Conservation (phyloP, 1,139 yeast species). For the Diutina siamensis region DNA sequence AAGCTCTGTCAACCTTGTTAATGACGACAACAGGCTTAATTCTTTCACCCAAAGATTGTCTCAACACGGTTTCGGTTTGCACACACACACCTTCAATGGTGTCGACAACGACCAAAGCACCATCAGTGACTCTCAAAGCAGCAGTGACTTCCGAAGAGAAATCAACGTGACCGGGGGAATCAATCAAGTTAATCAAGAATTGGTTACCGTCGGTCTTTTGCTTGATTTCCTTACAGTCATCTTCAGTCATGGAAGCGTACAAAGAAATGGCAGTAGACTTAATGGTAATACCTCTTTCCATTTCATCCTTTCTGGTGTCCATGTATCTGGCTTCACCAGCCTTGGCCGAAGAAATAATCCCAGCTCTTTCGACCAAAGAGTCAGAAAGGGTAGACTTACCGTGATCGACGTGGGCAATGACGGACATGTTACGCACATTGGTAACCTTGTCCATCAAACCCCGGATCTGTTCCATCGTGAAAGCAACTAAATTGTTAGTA, state of each 20-base stretch:
- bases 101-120: constrained; percentile 99
- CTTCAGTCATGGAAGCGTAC: constrained; percentile 81
- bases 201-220: constrained; percentile 93
- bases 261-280: constrained; percentile 98
- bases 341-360: constrained; percentile 98
- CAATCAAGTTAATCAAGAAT: constrained; percentile 96
- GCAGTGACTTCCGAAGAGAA: constrained; percentile 99
- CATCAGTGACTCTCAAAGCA: constrained; percentile 99
- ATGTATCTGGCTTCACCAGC: constrained; percentile 99
- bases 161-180: constrained; percentile 99
- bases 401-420: constrained; percentile 99
- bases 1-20: constrained; percentile 99
- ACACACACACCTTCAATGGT: constrained; percentile 99
- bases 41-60: constrained; percentile 99
- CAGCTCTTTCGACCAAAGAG: constrained; percentile 97
- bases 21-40: constrained; percentile 97
- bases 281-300: constrained; percentile 99
- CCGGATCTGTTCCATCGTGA: constrained; percentile 91
- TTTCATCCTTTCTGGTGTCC: constrained; percentile 99
- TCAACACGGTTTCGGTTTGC: constrained; percentile 98
- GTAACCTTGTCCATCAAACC: constrained; percentile 98
- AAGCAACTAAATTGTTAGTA: constrained; percentile 36
- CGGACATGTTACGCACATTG: constrained; percentile 99
- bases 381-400: constrained; percentile 99
- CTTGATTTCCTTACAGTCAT: constrained; percentile 87